phyloP scores from a whole-genome alignment of 768 basidiomycete genomes.

The Agaricus sinodeliciosus region DNA sequence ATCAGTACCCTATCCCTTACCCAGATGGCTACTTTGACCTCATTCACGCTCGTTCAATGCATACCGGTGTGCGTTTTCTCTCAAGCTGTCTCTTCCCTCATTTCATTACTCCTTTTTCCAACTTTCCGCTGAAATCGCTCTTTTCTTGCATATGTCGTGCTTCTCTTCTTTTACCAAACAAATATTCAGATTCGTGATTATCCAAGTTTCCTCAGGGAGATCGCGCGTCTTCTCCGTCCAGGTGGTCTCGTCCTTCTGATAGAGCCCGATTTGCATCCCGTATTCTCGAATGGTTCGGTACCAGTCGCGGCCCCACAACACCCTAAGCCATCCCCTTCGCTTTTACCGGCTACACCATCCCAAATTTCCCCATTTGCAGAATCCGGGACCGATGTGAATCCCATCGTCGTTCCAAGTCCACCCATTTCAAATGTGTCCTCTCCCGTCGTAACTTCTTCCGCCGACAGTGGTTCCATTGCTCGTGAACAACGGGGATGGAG shows the following conservation, averaged over 20 bases:
- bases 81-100: background rate
- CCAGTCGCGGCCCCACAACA: conserved; percentile 15
- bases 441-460: background rate
- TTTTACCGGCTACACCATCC: background rate
- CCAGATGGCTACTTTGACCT: conserved; percentile 58
- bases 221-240: conserved; percentile 60
- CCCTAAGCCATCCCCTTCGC: background rate
- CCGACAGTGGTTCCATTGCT: background rate
- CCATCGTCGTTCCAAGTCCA: background rate
- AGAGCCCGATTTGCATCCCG: conserved; percentile 51
- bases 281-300: conserved; percentile 15
- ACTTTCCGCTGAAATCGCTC: conserved; percentile 5
- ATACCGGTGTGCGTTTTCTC: conserved; percentile 48
- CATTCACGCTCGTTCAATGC: conserved; percentile 64
- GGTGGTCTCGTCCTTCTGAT: conserved; percentile 65
- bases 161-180: conserved; percentile 7
- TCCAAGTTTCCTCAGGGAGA: conserved; percentile 51
- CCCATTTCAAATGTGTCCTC: background rate
- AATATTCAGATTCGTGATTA: conserved; percentile 52
- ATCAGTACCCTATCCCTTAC: conserved; percentile 55
- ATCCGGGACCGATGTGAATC: conserved; percentile 26
- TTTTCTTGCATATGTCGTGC: conserved; percentile 9
- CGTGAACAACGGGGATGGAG: conserved; percentile 41
- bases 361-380: background rate
- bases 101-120: background rate